A percentile compares a stretch with the other conserved stretches of the same genome.
These are phyloP conservation scores for Leccinum ochraceum DNA, from an alignment of 768 basidiomycete species.

Conservation along the genomic window DNA sequence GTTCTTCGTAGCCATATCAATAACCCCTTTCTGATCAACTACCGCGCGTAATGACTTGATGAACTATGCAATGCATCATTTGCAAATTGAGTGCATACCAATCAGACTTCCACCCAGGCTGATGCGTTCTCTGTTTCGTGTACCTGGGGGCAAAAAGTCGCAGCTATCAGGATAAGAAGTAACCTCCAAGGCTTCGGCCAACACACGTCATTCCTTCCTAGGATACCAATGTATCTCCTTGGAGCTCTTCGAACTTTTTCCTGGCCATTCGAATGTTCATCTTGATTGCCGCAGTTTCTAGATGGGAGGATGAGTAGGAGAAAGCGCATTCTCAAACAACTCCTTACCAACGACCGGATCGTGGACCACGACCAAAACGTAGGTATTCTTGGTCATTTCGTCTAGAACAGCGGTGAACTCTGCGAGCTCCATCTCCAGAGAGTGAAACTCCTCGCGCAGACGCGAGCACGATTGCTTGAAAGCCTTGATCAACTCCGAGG, in stretches of 20 bases:
- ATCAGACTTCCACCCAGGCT: background rate
- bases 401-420: slow-evolving; percentile 91
- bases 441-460: slow-evolving; percentile 81
- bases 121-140: background rate
- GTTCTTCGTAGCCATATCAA: background rate
- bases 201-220: slow-evolving; percentile 15
- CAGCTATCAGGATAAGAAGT: background rate
- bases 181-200: background rate
- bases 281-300: slow-evolving; percentile 86
- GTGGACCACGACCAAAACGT: slow-evolving; percentile 86
- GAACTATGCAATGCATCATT: background rate
- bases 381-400: slow-evolving; percentile 91
- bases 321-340: background rate
- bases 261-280: slow-evolving; percentile 88
- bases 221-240: slow-evolving; percentile 59
- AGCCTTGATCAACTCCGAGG: slow-evolving; percentile 91
- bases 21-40: background rate
- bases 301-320: background rate
- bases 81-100: background rate
- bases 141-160: background rate
- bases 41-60: background rate
- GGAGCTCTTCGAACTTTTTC: slow-evolving; percentile 86
- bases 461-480: slow-evolving; percentile 93
- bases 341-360: slow-evolving; percentile 82
- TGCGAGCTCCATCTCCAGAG: slow-evolving; percentile 81